Evolutionary conservation across 2,329 filamentous ascomycete species (phyloP).

Genomic region (Clonostachys rosea): DNA sequence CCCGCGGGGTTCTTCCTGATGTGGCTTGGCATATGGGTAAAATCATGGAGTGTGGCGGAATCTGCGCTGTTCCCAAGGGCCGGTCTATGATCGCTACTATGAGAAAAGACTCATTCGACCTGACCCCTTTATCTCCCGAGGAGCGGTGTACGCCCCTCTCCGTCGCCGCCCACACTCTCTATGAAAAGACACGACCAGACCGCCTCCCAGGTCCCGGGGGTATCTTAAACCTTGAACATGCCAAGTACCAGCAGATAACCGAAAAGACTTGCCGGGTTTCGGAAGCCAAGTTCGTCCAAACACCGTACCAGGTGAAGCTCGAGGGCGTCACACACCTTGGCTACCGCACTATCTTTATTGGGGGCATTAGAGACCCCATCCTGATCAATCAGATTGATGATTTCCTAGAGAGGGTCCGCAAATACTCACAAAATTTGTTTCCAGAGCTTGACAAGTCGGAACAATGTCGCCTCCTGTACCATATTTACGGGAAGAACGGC

Average conservation of each 20-base stretch:
- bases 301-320: constrained; percentile 39
- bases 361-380: constrained; percentile 38
- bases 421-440: constrained; percentile 11
- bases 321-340: constrained; percentile 37
- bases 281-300: constrained; percentile 27
- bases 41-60: constrained; percentile 44
- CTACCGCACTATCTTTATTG: constrained; percentile 38
- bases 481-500: constrained; percentile 35
- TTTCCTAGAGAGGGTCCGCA: constrained; percentile 20
- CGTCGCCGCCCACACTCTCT: constrained; percentile 46
- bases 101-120: constrained; percentile 36
- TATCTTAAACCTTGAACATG: constrained; percentile 28
- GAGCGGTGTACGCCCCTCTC: constrained; percentile 38
- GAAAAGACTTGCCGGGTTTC: constrained; percentile 28
- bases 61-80: constrained; percentile 40
- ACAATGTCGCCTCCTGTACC: constrained; percentile 33
- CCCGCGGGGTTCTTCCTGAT: constrained; percentile 18
- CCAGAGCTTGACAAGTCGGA: constrained; percentile 11
- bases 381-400: constrained; percentile 32
- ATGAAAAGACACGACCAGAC: constrained; percentile 48
- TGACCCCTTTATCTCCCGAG: constrained; percentile 29
- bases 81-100: constrained; percentile 31
- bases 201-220: constrained; percentile 43
- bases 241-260: constrained; percentile 31
- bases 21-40: constrained; percentile 46